Evolutionary conservation across 768 basidiomycete genomes (phyloP), one percentile per base, ranked within the genome.

Genomic region (Suillus hirtellus): DNA sequence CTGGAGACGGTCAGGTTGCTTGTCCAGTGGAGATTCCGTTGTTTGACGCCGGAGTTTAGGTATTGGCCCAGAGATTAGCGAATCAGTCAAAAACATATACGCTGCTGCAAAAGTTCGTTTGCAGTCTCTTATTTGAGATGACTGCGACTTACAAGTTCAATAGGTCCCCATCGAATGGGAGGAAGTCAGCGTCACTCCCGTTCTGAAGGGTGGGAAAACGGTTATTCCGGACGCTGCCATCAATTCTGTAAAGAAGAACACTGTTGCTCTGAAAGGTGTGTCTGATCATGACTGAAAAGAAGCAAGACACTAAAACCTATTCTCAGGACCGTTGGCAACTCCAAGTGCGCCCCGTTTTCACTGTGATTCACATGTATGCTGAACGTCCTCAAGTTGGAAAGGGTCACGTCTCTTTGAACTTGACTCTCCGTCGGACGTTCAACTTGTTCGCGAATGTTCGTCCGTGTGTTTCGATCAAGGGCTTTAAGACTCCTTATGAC

Each of bases 141-240:
- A 59, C 21, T n/a, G 64, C 5, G 56, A 24, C 66, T 70, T 56
- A 75, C 34, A 17, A n/a, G 27, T 54, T 14, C 59, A 40, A 40
- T 64, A 96, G 95, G 96, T 97, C 31, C 97, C 97, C 52, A 97
- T 99, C 71, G 85, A 94, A 79, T 99, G 97, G 97, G 97, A 99
- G 77, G 97, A 99, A 79, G 96, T 98, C 76, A 92, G 90, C 74
- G 97, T 99, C 55, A 90, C 93, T 8, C 97, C 97, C 14, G 86
- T 96, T 60, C 80, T 98, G 63, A 94, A 95, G 77, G 89, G 89
- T 64, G 97, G 97, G 58, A 97, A 98, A 83, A 97, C 95, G 56
- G 93, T 93, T 65, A 99, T 99, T 73, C 97, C 97, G 37, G 95
- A 97, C 66, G 77, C 77, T 63, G 96, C 97, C 40, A 95, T 99